Conservation (phyloP, 2,329 filamentous ascomycete genomes). For the Ceratocystis albifundus region DNA sequence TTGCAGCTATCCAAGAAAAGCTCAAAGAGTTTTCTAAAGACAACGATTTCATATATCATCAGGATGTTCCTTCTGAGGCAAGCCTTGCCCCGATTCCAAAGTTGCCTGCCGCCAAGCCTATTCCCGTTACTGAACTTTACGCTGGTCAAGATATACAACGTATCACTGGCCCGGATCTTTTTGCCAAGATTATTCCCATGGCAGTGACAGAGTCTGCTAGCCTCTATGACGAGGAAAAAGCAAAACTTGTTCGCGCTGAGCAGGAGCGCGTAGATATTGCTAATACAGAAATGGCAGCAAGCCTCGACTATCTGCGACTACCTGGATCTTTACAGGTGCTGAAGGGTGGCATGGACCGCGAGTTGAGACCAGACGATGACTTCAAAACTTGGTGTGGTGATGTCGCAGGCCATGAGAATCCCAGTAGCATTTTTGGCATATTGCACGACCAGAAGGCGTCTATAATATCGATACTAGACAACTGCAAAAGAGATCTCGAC, state of each 20-base stretch:
- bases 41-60: constrained; percentile 98
- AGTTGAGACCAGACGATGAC: constrained; percentile 70
- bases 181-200: constrained; percentile 91
- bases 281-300: constrained; percentile 91
- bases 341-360: constrained; percentile 81
- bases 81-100: constrained; percentile 74
- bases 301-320: constrained; percentile 82
- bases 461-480: constrained; percentile 61
- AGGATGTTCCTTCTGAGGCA: constrained; percentile 76
- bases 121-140: constrained; percentile 92
- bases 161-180: constrained; percentile 93
- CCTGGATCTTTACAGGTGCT: constrained; percentile 81
- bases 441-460: constrained; percentile 66
- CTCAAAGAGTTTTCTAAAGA: constrained; percentile 69
- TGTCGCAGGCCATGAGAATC: constrained; percentile 72
- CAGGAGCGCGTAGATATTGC: constrained; percentile 86
- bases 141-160: constrained; percentile 93
- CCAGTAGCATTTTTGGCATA: constrained; percentile 65
- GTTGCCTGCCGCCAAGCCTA: constrained; percentile 87
- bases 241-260: constrained; percentile 85
- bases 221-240: constrained; percentile 96
- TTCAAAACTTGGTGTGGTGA: constrained; percentile 92
- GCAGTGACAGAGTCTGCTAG: constrained; percentile 94
- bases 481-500: constrained; percentile 76
- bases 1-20: constrained; percentile 69